Evolutionary conservation across 2,329 filamentous ascomycete species (phyloP), one percentile per base, ranked within the genome.

Genomic region (Pseudogymnoascus sp.): DNA sequence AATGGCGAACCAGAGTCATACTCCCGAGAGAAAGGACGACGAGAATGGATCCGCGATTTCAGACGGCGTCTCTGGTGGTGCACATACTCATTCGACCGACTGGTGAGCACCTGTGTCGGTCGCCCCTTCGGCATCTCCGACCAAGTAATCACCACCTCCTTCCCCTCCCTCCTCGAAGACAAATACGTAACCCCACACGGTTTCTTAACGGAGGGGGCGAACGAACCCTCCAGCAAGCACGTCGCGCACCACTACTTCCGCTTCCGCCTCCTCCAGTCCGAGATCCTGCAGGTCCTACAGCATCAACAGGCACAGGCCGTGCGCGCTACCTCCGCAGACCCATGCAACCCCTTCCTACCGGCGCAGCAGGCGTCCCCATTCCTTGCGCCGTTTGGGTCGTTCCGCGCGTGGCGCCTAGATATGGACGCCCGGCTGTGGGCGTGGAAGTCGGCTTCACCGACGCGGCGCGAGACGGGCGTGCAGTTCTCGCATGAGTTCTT

Each of bases 61-160:
- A 86, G 92, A 61, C 83, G 93, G 64, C 84, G 93, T 33, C 80
- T 97, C 13, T 97, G 93, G 92, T 97, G 95, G 93, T 96, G 92
- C 77, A 93, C 93, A 1, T 97, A 97, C 76, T 93, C 91, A 4
- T 86, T 97, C 63, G 93, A 97, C 75, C 85, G 93, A n/a, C 85
- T 97, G 4, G 93, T 97, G 61, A 95, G 91, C 71, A 93, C 91
- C 21, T 97, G 93, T 69, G 93, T 97, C 26, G 93, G 93, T 38
- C 83, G 93, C 63, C 95, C 93, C 6, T 96, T 97, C 71, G 93
- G 93, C 31, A 91, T 97, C 67, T 93, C 89, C n/a, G 95, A 97
- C 77, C 90, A 96, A 73, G 91, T 96, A 67, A 91, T 97, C 70
- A 97, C 93, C 13, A 97, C 93, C 0, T 91, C 96, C 71, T 96